Evolutionary conservation across 768 basidiomycete genomes (phyloP).

Genomic region (Lactifluus volemus): DNA sequence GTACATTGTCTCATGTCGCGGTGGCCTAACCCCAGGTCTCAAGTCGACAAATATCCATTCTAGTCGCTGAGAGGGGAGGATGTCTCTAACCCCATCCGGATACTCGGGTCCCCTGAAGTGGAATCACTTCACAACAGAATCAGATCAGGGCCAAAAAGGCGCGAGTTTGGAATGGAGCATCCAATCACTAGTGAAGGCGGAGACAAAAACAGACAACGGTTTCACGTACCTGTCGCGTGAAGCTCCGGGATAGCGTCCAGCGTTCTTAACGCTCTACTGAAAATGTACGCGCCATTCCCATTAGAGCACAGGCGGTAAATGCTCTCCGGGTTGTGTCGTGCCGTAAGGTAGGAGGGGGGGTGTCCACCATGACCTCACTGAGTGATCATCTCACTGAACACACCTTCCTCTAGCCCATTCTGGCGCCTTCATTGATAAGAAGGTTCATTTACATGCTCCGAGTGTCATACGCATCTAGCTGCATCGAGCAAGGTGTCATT

Average conservation of each 20-base stretch:
- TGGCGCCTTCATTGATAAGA: not conserved
- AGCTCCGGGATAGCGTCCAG: not conserved
- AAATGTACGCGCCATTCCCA: not conserved
- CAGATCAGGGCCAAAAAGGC: not conserved
- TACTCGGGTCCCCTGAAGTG: not conserved
- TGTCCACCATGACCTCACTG: conserved; percentile 5
- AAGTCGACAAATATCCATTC: not conserved
- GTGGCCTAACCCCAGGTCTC: not conserved
- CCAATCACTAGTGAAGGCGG: not conserved
- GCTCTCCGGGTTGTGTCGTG: not conserved
- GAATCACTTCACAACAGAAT: not conserved
- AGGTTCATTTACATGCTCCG: not conserved
- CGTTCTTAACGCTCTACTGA: not conserved
- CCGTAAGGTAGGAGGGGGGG: conserved; percentile 1
- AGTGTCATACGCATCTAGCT: conserved; percentile 4
- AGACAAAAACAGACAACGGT: not conserved
- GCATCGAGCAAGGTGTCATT: not conserved
- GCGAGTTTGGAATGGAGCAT: not conserved
- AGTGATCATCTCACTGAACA: conserved; percentile 4
- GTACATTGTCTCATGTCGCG: not conserved
- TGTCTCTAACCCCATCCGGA: not conserved
- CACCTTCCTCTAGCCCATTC: not conserved
- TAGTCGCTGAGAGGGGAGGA: not conserved
- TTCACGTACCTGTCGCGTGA: not conserved
- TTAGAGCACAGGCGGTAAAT: not conserved